These are phyloP conservation scores for Wickerhamomyces ciferrii DNA, from an alignment of 805 yeast species.

Conservation along the genomic window DNA sequence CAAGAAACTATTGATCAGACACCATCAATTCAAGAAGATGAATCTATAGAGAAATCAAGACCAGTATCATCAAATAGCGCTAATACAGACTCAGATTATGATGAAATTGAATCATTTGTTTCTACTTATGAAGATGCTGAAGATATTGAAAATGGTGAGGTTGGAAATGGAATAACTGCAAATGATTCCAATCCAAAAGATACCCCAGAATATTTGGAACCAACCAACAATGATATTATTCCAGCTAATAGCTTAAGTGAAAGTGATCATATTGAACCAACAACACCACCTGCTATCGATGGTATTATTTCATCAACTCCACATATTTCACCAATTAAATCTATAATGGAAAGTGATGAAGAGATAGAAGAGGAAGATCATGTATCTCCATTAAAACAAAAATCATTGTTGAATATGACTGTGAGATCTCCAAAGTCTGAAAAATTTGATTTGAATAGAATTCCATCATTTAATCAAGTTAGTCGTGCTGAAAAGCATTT, in stretches of 20 bases:
- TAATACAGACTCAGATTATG: constrained; percentile 6
- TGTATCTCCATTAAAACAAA: background rate
- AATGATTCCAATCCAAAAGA: no score
- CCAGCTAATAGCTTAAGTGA: background rate
- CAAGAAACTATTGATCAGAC: background rate
- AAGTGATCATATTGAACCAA: constrained; percentile 17
- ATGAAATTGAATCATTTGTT: constrained; percentile 24
- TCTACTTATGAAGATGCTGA: constrained; percentile 20
- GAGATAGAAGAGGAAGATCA: background rate
- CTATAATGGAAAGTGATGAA: constrained; percentile 10
- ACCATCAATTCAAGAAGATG: constrained; percentile 1
- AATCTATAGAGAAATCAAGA: background rate
- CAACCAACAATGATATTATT: constrained; percentile 4
- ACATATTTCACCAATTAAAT: constrained; percentile 21
- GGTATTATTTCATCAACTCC: constrained; percentile 22
- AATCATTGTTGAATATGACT: background rate
- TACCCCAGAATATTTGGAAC: no score
- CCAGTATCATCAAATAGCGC: background rate
- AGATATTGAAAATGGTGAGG: background rate
- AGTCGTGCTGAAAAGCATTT: constrained; percentile 4
- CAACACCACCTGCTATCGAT: constrained; percentile 19
- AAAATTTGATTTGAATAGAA: constrained; percentile 11
- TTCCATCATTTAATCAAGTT: constrained; percentile 13
- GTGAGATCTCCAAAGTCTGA: background rate
- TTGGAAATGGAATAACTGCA: background rate